Percentiles rank a stretch among this genome's conserved stretches.
These are phyloP conservation scores for Botrytis sinoallii DNA, from an alignment of 2,329 filamentous ascomycete species.

Conservation along the genomic window DNA sequence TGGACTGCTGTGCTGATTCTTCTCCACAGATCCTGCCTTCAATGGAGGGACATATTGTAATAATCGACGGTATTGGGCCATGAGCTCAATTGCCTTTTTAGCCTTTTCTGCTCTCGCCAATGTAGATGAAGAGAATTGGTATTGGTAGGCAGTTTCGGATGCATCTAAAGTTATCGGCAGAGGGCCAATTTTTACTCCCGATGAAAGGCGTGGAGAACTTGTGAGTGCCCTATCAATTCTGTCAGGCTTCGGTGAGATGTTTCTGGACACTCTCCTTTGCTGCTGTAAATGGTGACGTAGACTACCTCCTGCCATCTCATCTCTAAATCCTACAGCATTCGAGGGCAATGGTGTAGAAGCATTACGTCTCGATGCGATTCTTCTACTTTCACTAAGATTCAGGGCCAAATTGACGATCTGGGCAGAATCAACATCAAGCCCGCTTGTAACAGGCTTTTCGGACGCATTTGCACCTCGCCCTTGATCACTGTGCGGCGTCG, in stretches of 20 bases:
- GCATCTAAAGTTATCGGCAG: conserved; percentile 49
- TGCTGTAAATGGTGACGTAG: conserved; percentile 69
- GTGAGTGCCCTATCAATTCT: conserved; percentile 36
- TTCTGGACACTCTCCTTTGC: conserved; percentile 61
- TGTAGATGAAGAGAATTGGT: conserved; percentile 75
- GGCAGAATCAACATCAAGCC: conserved; percentile 70
- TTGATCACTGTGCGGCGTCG: conserved; percentile 11
- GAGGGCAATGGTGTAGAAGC: conserved; percentile 48
- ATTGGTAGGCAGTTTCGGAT: conserved; percentile 50
- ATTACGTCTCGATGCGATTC: conserved; percentile 58
- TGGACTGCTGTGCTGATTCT: conserved; percentile 43
- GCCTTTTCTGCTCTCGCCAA: conserved; percentile 80
- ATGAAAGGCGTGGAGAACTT: conserved; percentile 42
- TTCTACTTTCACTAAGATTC: conserved; percentile 78
- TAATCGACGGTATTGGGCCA: conserved; percentile 77
- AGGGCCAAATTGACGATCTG: conserved; percentile 93
- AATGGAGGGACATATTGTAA: conserved; percentile 77
- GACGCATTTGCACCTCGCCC: conserved; percentile 6
- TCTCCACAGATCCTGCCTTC: conserved; percentile 44
- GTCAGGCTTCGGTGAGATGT: conserved; percentile 56
- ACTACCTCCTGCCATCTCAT: conserved; percentile 51
- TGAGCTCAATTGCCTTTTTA: conserved; percentile 79
- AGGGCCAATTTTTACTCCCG: conserved; percentile 44
- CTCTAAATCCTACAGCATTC: conserved; percentile 42
- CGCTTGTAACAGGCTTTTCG: conserved; percentile 23